Conservation (phyloP, 331 rosid species). For the Cydonia oblonga region DNA sequence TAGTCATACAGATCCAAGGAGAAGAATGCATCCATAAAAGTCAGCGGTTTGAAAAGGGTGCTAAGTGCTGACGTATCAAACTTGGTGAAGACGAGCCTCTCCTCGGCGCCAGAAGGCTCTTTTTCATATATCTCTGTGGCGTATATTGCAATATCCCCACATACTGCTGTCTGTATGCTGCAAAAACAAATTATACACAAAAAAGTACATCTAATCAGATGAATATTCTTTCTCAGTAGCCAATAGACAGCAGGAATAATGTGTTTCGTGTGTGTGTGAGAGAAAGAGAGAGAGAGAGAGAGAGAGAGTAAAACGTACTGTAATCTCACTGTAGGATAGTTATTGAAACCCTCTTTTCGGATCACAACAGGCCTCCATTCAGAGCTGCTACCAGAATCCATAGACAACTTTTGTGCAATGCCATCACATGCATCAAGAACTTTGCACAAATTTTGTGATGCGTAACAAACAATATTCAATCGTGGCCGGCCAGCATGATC, state of each 20-base stretch:
- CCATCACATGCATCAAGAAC: slow-evolving; percentile 75
- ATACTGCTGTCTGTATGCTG: slow-evolving; percentile 71
- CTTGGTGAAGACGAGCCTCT: slow-evolving; percentile 48
- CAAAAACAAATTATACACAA: not conserved
- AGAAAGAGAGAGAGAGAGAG: not conserved
- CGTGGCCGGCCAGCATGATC: slow-evolving; percentile 70
- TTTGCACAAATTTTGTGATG: slow-evolving; percentile 49
- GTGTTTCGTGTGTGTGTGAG: not conserved
- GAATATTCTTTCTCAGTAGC: not conserved
- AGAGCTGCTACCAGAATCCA: slow-evolving; percentile 55
- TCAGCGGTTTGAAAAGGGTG: slow-evolving; percentile 48
- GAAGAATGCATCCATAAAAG: slow-evolving; percentile 62
- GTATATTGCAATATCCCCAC: slow-evolving; percentile 34
- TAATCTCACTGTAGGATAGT: slow-evolving; percentile 73
- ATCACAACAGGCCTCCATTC: slow-evolving; percentile 71
- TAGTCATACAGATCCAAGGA: slow-evolving; percentile 72
- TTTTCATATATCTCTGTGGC: slow-evolving; percentile 74
- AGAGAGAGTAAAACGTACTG: slow-evolving; percentile 51
- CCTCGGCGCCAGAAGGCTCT: slow-evolving; percentile 44
- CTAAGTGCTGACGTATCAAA: slow-evolving; percentile 61
- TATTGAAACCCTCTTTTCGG: slow-evolving; percentile 56
- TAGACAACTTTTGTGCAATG: slow-evolving; percentile 36
- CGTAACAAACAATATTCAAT: slow-evolving; percentile 56
- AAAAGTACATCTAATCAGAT: not conserved
- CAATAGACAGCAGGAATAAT: not conserved